These are phyloP conservation scores for Tricholoma terreum DNA, from an alignment of 768 basidiomycete genomes.

Conservation along the genomic window DNA sequence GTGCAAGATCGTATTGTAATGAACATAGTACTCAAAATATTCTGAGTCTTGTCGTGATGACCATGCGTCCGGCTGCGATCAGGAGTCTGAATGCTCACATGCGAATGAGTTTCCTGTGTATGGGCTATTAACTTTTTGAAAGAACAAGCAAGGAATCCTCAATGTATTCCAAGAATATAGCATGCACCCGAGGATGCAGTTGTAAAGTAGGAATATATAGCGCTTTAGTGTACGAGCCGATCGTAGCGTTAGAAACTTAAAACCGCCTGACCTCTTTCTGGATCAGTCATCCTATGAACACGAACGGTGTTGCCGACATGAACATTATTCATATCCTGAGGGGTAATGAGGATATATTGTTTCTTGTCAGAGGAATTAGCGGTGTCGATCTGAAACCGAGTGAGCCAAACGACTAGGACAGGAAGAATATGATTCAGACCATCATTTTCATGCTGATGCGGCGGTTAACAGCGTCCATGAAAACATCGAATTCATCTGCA, in stretches of 20 bases:
- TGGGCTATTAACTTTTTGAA: too few species aligned
- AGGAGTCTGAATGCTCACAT: too few species aligned
- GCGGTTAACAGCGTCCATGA: slow-evolving; percentile 93
- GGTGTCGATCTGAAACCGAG: slow-evolving; percentile 66
- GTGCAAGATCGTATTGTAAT: too few species aligned
- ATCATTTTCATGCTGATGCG: slow-evolving; percentile 95
- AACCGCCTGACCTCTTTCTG: slow-evolving; percentile 59
- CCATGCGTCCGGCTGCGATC: too few species aligned
- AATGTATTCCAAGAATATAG: not conserved
- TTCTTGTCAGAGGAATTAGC: slow-evolving; percentile 85
- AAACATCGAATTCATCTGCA: slow-evolving; percentile 95
- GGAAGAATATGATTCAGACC: slow-evolving; percentile 40
- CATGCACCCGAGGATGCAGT: not conserved
- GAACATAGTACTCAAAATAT: too few species aligned
- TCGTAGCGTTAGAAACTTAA: not conserved
- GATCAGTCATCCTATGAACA: slow-evolving; percentile 76
- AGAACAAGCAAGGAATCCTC: too few species aligned
- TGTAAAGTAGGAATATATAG: not conserved
- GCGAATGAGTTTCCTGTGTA: too few species aligned
- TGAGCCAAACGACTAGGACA: not conserved
- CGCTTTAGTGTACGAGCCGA: not conserved
- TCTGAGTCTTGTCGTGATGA: too few species aligned
- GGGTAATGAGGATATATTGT: slow-evolving; percentile 94
- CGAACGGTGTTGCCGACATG: slow-evolving; percentile 64
- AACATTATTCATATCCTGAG: slow-evolving; percentile 86